Base-by-base conservation (phyloP, 2,329 filamentous ascomycete genomes). In the Epichloe hybrida region DNA sequence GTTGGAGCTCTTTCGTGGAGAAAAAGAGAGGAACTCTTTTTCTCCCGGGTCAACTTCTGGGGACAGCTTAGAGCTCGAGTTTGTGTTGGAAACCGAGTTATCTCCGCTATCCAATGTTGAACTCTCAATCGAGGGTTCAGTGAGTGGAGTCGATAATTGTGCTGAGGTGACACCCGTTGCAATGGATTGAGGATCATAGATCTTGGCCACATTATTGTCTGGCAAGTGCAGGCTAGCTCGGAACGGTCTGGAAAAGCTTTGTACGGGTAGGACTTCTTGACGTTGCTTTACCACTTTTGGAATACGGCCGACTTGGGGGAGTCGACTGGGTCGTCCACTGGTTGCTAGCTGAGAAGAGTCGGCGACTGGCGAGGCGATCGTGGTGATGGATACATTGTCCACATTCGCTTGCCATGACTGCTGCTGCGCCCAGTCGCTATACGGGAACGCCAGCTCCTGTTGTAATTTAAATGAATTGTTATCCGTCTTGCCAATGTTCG, bases 181-280 rank as follows among this genome's bases (percentile, higher is more conserved):
- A 48, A 77, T 64, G 0, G 68, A 76, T 1, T 72, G 62, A 0
- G 55, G 48, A 17, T 65, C 61, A 20, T 54, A 53, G 5, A 59
- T 50, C 2, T 49, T 64, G 51, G 55, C 69, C 50, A 54, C 69
- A 62, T 11, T 66, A 47, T 48, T 61, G 43, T 45, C 60, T 50
- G 49, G 60, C 50, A 52, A 56, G 52, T 75, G 70, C 42, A 73
- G 54, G 56, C 77, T 81, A 12, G 74, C 64, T 46, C 75, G 67
- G 62, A 95, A 95, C 0, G 90, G 88, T 8, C 88, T 75, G 3
- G 90, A 95, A 64, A 95, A 95, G 35, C 88, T 95, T 62, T 81
- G 83, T 1, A 85, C 79, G 0, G 86, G 83, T 1, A 80, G 78
- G 46, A 79, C 79, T 54, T 84, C 78, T 37, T 81, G 72, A 50